Evolutionary conservation across 257 asterid genomes (phyloP).

Genomic region (Petrea volubilis): DNA sequence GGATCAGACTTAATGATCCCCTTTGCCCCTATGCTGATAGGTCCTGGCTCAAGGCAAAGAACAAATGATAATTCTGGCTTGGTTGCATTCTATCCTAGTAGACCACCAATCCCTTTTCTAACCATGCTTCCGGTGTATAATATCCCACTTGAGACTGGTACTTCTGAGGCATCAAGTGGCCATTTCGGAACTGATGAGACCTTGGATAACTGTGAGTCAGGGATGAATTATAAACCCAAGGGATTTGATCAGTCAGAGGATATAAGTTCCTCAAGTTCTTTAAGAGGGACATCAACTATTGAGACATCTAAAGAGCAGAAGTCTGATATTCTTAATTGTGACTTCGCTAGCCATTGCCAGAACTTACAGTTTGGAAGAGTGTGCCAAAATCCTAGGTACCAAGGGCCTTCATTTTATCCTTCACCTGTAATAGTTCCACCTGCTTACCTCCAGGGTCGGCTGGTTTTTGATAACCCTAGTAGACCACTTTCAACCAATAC

Average conservation of each 20-base stretch:
- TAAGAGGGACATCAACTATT: conserved; percentile 34
- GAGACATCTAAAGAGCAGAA: conserved; percentile 43
- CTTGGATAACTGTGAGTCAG: conserved; percentile 37
- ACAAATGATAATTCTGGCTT: conserved; percentile 52
- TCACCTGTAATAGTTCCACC: conserved; percentile 67
- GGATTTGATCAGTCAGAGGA: conserved; percentile 50
- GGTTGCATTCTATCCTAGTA: conserved; percentile 63
- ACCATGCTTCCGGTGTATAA: conserved; percentile 67
- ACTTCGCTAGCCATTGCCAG: conserved; percentile 72
- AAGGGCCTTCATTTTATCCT: conserved; percentile 45
- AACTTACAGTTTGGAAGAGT: conserved; percentile 65
- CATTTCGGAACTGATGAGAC: conserved; percentile 49
- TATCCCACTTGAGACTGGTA: conserved; percentile 45
- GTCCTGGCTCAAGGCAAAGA: conserved; percentile 50
- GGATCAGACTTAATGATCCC: conserved; percentile 55
- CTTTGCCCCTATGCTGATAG: conserved; percentile 53
- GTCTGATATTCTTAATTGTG: conserved; percentile 66
- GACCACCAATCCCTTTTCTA: conserved; percentile 70
- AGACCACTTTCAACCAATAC: conserved; percentile 49
- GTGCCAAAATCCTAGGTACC: conserved; percentile 52
- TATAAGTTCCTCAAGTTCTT: conserved; percentile 36
- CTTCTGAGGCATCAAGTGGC: conserved; percentile 41
- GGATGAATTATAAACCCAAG: conserved; percentile 42
- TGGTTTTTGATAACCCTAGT: conserved; percentile 64
- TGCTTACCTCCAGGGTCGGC: conserved; percentile 50